A percentile compares a stretch with the other conserved stretches of the same genome.
These are phyloP conservation scores for Psidium guajava DNA, from an alignment of 345 rosid genomes.

Conservation along the genomic window DNA sequence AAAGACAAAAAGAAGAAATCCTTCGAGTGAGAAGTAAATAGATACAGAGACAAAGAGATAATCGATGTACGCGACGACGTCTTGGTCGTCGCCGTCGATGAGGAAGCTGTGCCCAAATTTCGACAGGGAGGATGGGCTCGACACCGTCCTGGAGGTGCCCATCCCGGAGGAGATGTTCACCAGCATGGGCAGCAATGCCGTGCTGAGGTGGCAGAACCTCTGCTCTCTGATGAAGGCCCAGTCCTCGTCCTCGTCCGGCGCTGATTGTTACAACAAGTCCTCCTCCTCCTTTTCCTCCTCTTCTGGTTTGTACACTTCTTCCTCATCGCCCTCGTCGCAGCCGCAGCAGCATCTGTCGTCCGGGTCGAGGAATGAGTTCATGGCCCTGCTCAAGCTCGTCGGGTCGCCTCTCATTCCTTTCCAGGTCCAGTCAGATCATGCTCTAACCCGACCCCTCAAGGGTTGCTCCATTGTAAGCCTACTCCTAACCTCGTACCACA, in stretches of 20 bases:
- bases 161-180: slow-evolving; percentile 68
- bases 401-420: slow-evolving; percentile 88
- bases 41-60: background rate
- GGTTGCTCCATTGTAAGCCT: slow-evolving; percentile 56
- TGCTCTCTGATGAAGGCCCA: slow-evolving; percentile 62
- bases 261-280: background rate
- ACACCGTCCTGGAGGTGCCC: slow-evolving; percentile 71
- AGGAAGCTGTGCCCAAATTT: slow-evolving; percentile 55
- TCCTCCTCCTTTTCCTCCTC: background rate
- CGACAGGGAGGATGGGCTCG: slow-evolving; percentile 49
- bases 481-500: background rate
- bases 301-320: background rate
- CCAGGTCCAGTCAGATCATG: slow-evolving; percentile 38
- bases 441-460: slow-evolving; percentile 33
- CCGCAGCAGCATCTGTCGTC: slow-evolving; percentile 39
- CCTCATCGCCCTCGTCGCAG: background rate
- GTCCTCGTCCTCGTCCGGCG: background rate
- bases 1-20: background rate
- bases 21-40: background rate
- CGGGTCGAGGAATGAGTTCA: slow-evolving; percentile 64
- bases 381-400: slow-evolving; percentile 86
- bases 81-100: slow-evolving; percentile 7
- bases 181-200: slow-evolving; percentile 47
- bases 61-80: background rate
- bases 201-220: slow-evolving; percentile 73